phyloP scores from a whole-genome alignment of 2,329 filamentous ascomycete genomes.

The Ophiostoma montium region DNA sequence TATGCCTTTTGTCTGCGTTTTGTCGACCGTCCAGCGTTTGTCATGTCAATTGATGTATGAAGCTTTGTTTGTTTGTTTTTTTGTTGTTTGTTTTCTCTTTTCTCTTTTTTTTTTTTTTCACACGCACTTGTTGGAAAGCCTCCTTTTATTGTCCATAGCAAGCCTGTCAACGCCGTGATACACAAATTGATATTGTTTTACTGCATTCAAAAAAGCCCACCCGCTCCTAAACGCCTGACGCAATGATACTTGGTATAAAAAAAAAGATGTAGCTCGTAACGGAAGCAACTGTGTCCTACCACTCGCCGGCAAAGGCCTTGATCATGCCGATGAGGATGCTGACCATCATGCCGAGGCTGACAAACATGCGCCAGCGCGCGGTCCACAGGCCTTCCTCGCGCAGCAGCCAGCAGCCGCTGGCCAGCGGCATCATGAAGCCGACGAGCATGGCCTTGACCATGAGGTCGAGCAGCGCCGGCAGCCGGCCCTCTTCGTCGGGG shows the following conservation, averaged over 20 bases:
- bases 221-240: too few species aligned
- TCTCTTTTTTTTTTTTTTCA: background rate
- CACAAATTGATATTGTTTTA: background rate
- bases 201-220: background rate
- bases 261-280: background rate
- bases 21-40: background rate
- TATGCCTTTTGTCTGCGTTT: background rate
- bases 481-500: slow-evolving; percentile 25
- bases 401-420: slow-evolving; percentile 70
- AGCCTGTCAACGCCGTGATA: background rate
- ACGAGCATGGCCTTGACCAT: slow-evolving; percentile 78
- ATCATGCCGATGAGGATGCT: slow-evolving; percentile 66
- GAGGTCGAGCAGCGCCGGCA: slow-evolving; percentile 57
- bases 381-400: slow-evolving; percentile 81
- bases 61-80: background rate
- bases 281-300: background rate
- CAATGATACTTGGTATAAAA: too few species aligned
- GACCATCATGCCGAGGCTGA: slow-evolving; percentile 69
- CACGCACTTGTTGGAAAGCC: background rate
- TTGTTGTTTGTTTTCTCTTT: background rate
- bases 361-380: slow-evolving; percentile 70
- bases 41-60: background rate
- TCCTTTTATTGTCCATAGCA: background rate
- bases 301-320: slow-evolving; percentile 28
- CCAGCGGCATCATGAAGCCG: slow-evolving; percentile 90